Evolutionary conservation across 2,329 filamentous ascomycete species (phyloP), one percentile per base, ranked within the genome.

Genomic region (Talaromyces funiculosus): DNA sequence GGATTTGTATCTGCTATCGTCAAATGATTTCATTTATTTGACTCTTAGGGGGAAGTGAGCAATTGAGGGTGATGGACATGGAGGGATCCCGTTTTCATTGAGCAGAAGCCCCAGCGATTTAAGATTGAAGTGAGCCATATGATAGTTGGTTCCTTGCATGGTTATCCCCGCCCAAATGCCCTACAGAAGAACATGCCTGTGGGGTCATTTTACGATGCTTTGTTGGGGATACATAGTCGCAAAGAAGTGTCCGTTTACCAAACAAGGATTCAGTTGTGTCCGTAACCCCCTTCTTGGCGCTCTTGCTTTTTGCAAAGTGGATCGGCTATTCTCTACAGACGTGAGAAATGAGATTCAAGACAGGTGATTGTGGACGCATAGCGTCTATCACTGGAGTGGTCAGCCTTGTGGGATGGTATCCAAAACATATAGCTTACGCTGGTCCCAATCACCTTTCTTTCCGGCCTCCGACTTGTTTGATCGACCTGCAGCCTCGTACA

Each of bases 391-490:
- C 26, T 26, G 9, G 20, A n/a, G 16, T 59, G 24, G 43, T 22
- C 31, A 59, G 45, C n/a, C 47, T 59, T 59, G 57, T 54, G 55
- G 37, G 14, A 57, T 49, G 43, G 22, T n/a, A 31, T 20, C 20
- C 22, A 29, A 53, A 57, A 43, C 29, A 42, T 35, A 56, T 43
- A 61, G 24, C 42, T 33, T n/a, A 54, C 33, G 47, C 55, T 47
- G n/a, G 38, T 22, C 38, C 20, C 60, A 61, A 54, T 61, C 55
- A 58, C 35, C 22, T 47, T 31, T 24, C 29, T 31, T 61, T 33
- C 60, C 55, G 60, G 47, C 45, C 53, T 61, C 60, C 55, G 60
- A 40, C 45, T 51, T 45, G 60, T 61, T 61, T 61, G 60, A 56
- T 61, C 40, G 43, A 56, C 54, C 45, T 61, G 35, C 38, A 56